Base-by-base conservation (phyloP, 176 grass and related monocot genomes). In the Tillandsia fasciculata region DNA sequence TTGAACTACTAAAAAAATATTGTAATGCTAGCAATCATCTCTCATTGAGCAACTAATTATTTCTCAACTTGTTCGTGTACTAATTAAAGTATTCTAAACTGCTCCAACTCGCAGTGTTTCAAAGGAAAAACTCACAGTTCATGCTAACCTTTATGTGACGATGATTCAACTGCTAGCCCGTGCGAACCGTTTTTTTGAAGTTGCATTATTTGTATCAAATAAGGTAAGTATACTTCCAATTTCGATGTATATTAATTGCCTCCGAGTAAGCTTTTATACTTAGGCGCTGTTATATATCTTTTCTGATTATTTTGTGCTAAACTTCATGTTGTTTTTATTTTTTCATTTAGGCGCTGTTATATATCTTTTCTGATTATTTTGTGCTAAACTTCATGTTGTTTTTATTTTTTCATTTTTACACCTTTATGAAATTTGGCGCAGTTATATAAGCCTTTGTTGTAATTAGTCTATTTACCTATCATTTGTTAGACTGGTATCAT, bases 181-280 rank as follows among this genome's bases (percentile, higher is more conserved):
- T 53, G 80, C 68, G 54, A 87, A 84, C 64, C 79, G 79, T 65
- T 75, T 83, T 80, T 70, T 79, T 87, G 84, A 90, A 81, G 84
- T 97, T 63, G 56, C 79, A 70, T 76, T 97, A 53, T 92, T 92
- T 85, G 82, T 97, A 54, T 81, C 84, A 74, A 85, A 90, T 72
- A 92, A 92, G 94, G 94, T 92, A 54, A 54, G 56, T 61, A 61
- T 23, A 61, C 56, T 61, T 20, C 17, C 56, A 23, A 20, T 8
- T 61, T 61, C 17, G 15, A 61, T 20, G 15, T 18, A 15, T 61
- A 20, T 9, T 22, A 1, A 61, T 61, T 61, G n/a, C 56, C 56
- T 61, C 56, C 15, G 1, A 18, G 56, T 61, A 23, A 61, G 56
- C 56, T 59, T 17, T 9, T 3, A 59, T 14, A 17, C 9, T 22